phyloP scores from a whole-genome alignment of 192 early-diverging fungal genomes.

The Ambispora gerdemannii region DNA sequence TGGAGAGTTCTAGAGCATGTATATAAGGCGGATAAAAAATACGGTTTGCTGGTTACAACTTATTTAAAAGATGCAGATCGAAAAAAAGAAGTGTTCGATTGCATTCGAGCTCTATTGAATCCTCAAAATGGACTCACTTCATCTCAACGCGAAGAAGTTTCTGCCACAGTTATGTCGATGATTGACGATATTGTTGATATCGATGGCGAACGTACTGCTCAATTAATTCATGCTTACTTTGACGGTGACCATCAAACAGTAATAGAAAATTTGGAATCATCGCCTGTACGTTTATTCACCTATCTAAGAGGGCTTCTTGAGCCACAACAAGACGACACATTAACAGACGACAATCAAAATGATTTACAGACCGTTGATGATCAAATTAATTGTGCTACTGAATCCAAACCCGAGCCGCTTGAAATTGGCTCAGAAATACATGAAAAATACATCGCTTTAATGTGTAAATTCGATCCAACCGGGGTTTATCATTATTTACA shows the following conservation, averaged over 20 bases:
- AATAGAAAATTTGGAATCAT: constrained; percentile 40
- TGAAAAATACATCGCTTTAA: constrained; percentile 55
- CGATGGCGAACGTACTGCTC: constrained; percentile 54
- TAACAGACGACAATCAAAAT: background rate
- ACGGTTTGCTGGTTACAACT: constrained; percentile 51
- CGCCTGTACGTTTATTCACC: constrained; percentile 47
- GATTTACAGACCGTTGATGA: constrained; percentile 23
- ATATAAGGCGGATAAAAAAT: constrained; percentile 53
- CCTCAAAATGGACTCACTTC: constrained; percentile 37
- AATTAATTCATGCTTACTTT: constrained; percentile 51
- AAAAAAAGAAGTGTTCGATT: constrained; percentile 48
- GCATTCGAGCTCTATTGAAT: constrained; percentile 47
- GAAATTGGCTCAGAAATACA: constrained; percentile 45
- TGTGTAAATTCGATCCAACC: constrained; percentile 59
- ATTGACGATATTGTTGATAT: constrained; percentile 61
- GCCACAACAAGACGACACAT: constrained; percentile 30
- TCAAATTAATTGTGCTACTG: constrained; percentile 9
- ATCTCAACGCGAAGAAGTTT: constrained; percentile 48
- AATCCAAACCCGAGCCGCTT: constrained; percentile 16
- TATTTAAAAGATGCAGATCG: constrained; percentile 54
- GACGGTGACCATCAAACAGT: constrained; percentile 52
- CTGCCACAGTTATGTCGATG: constrained; percentile 43
- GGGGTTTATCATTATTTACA: constrained; percentile 59
- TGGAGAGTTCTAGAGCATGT: constrained; percentile 56
- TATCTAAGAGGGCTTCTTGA: constrained; percentile 57